Conservation (phyloP, 805 yeast species). For the Pichia manshurica region DNA sequence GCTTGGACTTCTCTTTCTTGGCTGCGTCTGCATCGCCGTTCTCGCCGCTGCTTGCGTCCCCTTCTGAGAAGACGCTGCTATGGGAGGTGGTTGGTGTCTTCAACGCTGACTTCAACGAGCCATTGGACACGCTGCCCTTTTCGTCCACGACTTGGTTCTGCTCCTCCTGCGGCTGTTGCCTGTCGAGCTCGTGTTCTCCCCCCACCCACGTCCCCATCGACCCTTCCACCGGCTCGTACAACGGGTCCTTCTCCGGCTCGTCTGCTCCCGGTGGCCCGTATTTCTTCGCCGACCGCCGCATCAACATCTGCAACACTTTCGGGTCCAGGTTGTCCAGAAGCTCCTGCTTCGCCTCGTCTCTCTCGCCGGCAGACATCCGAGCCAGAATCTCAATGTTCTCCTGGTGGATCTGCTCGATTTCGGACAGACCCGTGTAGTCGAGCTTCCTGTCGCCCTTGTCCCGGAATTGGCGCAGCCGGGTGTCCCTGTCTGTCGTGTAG, state of each 20-base stretch:
- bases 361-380: constrained; percentile 60
- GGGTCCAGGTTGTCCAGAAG: constrained; percentile 66
- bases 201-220: constrained; percentile 34
- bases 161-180: constrained; percentile 22
- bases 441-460: constrained; percentile 14
- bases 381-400: constrained; percentile 64
- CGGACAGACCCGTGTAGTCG: constrained; percentile 36
- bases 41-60: background rate
- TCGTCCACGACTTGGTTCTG: background rate
- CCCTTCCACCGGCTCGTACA: constrained; percentile 23
- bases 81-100: constrained; percentile 7
- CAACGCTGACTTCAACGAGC: constrained; percentile 10
- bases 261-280: constrained; percentile 22
- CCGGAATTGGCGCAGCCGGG: constrained; percentile 15
- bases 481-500: constrained; percentile 6
- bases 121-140: constrained; percentile 4
- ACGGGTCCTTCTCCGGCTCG: constrained; percentile 25
- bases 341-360: constrained; percentile 59
- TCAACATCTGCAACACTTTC: constrained; percentile 49
- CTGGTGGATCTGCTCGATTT: constrained; percentile 67
- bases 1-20: constrained; percentile 14
- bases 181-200: constrained; percentile 32
- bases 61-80: background rate
- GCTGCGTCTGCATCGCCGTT: constrained; percentile 6
- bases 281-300: constrained; percentile 52